These are phyloP conservation scores for Nannochloris sp. DNA, from an alignment of 139 green algal species.

Conservation along the genomic window DNA sequence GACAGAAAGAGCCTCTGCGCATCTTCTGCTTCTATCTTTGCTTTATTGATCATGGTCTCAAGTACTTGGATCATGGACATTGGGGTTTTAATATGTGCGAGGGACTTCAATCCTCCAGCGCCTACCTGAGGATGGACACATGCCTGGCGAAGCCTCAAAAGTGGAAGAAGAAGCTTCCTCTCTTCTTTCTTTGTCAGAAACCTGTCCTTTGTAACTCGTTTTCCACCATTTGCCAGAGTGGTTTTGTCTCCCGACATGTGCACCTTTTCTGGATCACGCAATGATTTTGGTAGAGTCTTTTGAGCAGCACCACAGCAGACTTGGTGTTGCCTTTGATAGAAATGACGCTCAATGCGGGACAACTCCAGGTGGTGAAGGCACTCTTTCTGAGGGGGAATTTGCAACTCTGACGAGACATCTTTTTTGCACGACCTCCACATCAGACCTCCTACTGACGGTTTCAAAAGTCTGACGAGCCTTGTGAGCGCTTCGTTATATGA, in stretches of 20 bases:
- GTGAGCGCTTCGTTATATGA: not conserved
- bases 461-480: constrained; percentile 36
- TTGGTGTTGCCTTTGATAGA: constrained; percentile 70
- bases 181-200: constrained; percentile 40
- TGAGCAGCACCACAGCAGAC: constrained; percentile 41
- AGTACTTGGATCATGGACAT: constrained; percentile 86
- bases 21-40: constrained; percentile 78
- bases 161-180: constrained; percentile 42
- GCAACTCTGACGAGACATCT: constrained; percentile 72
- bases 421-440: constrained; percentile 79
- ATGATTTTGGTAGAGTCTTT: constrained; percentile 27
- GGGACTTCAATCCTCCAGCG: constrained; percentile 48
- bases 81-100: constrained; percentile 25
- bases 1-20: constrained; percentile 64
- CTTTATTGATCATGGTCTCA: constrained; percentile 48
- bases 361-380: constrained; percentile 51
- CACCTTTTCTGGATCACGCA: constrained; percentile 7
- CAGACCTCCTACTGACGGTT: constrained; percentile 48
- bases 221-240: not conserved
- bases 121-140: constrained; percentile 86
- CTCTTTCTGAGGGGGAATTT: constrained; percentile 57
- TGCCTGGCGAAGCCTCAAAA: constrained; percentile 80
- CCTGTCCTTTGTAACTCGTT: constrained; percentile 17
- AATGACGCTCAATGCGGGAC: constrained; percentile 75
- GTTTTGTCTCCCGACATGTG: not conserved